These are phyloP conservation scores for Tillandsia fasciculata DNA, from an alignment of 176 grass and related monocot genomes.

Conservation along the genomic window DNA sequence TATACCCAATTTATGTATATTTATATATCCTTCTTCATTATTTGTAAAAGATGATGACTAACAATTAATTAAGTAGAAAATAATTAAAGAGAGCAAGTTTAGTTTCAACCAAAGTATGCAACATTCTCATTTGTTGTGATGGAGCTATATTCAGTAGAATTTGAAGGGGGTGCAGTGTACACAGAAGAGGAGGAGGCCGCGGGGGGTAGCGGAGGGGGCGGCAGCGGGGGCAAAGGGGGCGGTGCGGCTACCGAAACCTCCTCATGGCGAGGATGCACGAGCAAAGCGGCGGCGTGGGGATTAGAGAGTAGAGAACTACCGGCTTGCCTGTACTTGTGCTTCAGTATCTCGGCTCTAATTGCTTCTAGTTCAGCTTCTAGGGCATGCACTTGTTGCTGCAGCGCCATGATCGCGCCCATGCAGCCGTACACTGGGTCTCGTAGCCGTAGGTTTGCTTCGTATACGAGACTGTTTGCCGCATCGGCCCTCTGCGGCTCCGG, in stretches of 20 bases:
- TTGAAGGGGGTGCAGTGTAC: constrained; percentile 18
- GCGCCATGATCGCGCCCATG: constrained; percentile 69
- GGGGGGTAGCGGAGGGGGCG: background rate
- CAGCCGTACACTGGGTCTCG: constrained; percentile 81
- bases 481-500: constrained; percentile 63
- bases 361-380: constrained; percentile 73
- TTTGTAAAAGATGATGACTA: background rate
- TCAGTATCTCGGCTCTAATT: constrained; percentile 69
- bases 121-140: constrained; percentile 53
- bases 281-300: background rate
- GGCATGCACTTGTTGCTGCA: constrained; percentile 69
- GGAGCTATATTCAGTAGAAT: constrained; percentile 39
- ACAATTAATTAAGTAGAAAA: too few relatives aligned
- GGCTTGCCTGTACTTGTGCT: constrained; percentile 56
- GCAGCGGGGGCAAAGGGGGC: background rate
- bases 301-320: background rate
- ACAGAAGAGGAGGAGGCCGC: constrained; percentile 26
- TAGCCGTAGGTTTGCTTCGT: constrained; percentile 83
- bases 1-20: too few relatives aligned
- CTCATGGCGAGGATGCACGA: background rate
- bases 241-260: constrained; percentile 26
- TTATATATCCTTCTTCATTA: background rate
- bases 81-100: too few relatives aligned
- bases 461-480: constrained; percentile 86
- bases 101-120: constrained; percentile 61